phyloP scores from a whole-genome alignment of 2,329 filamentous ascomycete species.

The Gaeumannomyces tritici region DNA sequence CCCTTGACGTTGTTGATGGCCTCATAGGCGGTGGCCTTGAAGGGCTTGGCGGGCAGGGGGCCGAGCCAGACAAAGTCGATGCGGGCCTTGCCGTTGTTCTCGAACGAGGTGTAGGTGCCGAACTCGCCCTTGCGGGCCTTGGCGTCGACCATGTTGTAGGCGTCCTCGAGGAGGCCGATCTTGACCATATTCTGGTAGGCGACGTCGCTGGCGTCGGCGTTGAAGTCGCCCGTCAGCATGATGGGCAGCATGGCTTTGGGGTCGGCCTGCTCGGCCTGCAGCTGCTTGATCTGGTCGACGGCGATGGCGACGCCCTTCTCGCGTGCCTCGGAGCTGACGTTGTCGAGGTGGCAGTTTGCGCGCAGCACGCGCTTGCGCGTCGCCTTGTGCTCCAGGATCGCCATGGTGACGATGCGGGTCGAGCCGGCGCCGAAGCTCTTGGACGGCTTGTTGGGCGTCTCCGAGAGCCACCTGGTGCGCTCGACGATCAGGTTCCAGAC shows the following conservation, averaged over 20 bases:
- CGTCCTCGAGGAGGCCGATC: not conserved
- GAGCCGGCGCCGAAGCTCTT: slow-evolving; percentile 44
- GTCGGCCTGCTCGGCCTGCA: slow-evolving; percentile 10
- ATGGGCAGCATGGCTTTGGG: not conserved
- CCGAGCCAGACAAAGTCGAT: slow-evolving; percentile 9
- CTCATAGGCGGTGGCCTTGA: not conserved
- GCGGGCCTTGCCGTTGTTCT: slow-evolving; percentile 5
- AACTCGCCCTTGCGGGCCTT: not conserved
- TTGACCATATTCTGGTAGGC: slow-evolving; percentile 2
- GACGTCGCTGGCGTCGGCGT: not conserved
- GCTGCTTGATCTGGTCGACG: slow-evolving; percentile 21
- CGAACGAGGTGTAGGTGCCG: not conserved
- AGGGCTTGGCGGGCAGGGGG: slow-evolving; percentile 1
- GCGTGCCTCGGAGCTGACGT: slow-evolving; percentile 31
- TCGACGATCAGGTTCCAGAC: slow-evolving; percentile 41
- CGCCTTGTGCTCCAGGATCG: slow-evolving; percentile 29
- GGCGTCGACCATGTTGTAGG: not conserved
- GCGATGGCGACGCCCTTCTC: slow-evolving; percentile 36
- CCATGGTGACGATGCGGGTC: slow-evolving; percentile 38
- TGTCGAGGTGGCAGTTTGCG: slow-evolving; percentile 44
- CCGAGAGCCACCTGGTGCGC: slow-evolving; percentile 52
- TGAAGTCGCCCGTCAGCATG: slow-evolving; percentile 7
- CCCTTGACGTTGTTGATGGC: slow-evolving; percentile 1
- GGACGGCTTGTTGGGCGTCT: slow-evolving; percentile 44
- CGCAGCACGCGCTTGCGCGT: slow-evolving; percentile 29